Percentiles rank a stretch among this genome's conserved stretches.
Evolutionary conservation across 2,329 filamentous ascomycete species (phyloP).

Genomic region (Fusarium bulbicola): DNA sequence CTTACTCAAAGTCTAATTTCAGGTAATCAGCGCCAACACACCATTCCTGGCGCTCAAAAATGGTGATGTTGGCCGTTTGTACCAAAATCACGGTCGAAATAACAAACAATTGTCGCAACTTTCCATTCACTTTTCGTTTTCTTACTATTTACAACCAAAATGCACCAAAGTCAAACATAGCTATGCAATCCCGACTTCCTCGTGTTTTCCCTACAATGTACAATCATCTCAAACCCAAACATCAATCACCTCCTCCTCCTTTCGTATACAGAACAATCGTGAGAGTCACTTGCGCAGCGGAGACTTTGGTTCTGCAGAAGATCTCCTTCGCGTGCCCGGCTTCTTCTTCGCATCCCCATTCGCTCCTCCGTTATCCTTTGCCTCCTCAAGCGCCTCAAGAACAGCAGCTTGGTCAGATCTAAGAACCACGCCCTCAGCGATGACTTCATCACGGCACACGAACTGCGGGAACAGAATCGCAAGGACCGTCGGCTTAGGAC

Average conservation of each 20-base stretch:
- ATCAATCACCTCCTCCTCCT: not conserved
- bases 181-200: not conserved
- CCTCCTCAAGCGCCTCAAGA: constrained; percentile 27
- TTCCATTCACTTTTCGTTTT: not conserved
- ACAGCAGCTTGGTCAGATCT: constrained; percentile 37
- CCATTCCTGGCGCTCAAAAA: too few species aligned
- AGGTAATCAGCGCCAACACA: too few species aligned
- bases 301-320: constrained; percentile 21
- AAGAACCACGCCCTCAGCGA: constrained; percentile 39
- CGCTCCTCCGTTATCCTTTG: not conserved
- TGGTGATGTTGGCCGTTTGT: too few species aligned
- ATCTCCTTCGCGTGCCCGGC: constrained; percentile 1
- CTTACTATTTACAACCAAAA: not conserved
- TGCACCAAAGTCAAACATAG: not conserved
- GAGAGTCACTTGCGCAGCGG: constrained; percentile 17
- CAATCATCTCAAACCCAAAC: not conserved
- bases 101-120: not conserved
- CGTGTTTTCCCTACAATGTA: not conserved
- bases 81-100: too few species aligned
- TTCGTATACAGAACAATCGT: not conserved
- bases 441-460: constrained; percentile 32
- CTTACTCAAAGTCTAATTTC: too few species aligned
- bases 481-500: constrained; percentile 1
- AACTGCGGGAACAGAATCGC: constrained; percentile 42
- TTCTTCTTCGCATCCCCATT: constrained; percentile 30